Percentiles rank a stretch among this genome's conserved stretches.
phyloP scores from a whole-genome alignment of 1,139 yeast species.

The Yamadazyma spencermartinsiae region DNA sequence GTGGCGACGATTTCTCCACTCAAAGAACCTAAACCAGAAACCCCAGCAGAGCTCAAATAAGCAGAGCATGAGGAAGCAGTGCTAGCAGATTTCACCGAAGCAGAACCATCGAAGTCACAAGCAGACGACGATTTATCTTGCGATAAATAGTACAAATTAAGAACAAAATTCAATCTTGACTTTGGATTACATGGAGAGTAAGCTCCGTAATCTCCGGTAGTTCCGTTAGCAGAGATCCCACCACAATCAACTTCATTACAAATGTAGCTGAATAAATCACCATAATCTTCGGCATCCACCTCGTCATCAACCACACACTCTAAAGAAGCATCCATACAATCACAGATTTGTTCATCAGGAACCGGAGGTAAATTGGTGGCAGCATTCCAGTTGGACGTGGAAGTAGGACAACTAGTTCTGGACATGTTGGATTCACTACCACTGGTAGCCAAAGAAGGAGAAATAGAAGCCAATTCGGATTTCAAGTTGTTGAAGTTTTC shows the following conservation, averaged over 20 bases:
- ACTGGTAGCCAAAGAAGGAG: slow-evolving; percentile 42
- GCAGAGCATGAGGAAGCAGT: slow-evolving; percentile 35
- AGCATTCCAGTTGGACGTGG: slow-evolving; percentile 53
- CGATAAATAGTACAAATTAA: slow-evolving; percentile 40
- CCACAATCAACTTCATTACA: slow-evolving; percentile 50
- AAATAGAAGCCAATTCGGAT: slow-evolving; percentile 57
- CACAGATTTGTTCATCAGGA: slow-evolving; percentile 60
- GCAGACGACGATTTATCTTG: slow-evolving; percentile 31
- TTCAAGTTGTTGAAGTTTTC: slow-evolving; percentile 50
- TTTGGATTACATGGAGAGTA: slow-evolving; percentile 41
- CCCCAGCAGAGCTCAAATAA: slow-evolving; percentile 26
- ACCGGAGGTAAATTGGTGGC: slow-evolving; percentile 63
- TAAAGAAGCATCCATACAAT: slow-evolving; percentile 52
- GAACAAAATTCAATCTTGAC: slow-evolving; percentile 41
- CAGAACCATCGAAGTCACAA: slow-evolving; percentile 45
- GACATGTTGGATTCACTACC: slow-evolving; percentile 24
- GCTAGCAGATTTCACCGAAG: slow-evolving; percentile 31
- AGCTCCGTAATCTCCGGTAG: slow-evolving; percentile 41
- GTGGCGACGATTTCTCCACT: slow-evolving; percentile 26
- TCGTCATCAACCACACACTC: slow-evolving; percentile 49
- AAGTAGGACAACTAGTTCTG: slow-evolving; percentile 51
- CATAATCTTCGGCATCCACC: slow-evolving; percentile 50
- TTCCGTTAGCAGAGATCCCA: slow-evolving; percentile 38
- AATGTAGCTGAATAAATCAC: slow-evolving; percentile 51
- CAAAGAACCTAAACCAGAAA: slow-evolving; percentile 27